A percentile compares a stretch with the other conserved stretches of the same genome.
Conservation (phyloP, 2,329 filamentous ascomycete genomes). For the Diaporthe citriasiana region DNA sequence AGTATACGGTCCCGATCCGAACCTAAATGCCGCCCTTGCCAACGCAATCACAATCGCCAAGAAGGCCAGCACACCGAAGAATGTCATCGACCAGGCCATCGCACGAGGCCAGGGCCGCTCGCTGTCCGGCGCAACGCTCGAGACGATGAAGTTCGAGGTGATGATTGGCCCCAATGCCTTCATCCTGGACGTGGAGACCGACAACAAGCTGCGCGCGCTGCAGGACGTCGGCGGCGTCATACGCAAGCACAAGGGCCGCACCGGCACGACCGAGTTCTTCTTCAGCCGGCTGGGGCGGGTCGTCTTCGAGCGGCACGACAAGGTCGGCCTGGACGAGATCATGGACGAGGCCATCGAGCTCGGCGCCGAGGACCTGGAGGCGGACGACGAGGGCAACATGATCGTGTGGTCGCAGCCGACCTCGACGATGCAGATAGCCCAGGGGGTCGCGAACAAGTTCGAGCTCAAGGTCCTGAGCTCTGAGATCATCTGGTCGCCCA, state of each 20-base stretch:
- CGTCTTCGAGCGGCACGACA: constrained; percentile 71
- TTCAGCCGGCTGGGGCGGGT: constrained; percentile 86
- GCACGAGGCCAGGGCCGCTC: constrained; percentile 90
- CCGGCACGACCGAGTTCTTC: constrained; percentile 83
- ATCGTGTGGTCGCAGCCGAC: constrained; percentile 79
- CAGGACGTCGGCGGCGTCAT: constrained; percentile 80
- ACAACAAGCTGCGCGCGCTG: constrained; percentile 81
- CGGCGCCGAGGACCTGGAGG: constrained; percentile 81
- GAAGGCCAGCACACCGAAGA: constrained; percentile 87
- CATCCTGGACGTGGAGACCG: constrained; percentile 88
- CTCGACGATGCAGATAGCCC: constrained; percentile 73
- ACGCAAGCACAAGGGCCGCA: constrained; percentile 78
- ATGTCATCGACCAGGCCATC: constrained; percentile 86
- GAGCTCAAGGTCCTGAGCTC: constrained; percentile 78
- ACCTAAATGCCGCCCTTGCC: constrained; percentile 82
- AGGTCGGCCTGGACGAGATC: constrained; percentile 76
- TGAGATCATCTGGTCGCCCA: constrained; percentile 88
- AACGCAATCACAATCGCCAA: constrained; percentile 82
- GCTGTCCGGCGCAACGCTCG: constrained; percentile 80
- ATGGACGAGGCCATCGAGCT: constrained; percentile 88
- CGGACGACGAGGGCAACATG: constrained; percentile 77
- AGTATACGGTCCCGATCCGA: constrained; percentile 83
- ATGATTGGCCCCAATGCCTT: constrained; percentile 84
- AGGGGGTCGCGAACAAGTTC: constrained; percentile 73
- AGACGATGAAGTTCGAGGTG: constrained; percentile 82